These are phyloP conservation scores for Aethionema arabicum DNA, from an alignment of 345 rosid species.

Conservation along the genomic window DNA sequence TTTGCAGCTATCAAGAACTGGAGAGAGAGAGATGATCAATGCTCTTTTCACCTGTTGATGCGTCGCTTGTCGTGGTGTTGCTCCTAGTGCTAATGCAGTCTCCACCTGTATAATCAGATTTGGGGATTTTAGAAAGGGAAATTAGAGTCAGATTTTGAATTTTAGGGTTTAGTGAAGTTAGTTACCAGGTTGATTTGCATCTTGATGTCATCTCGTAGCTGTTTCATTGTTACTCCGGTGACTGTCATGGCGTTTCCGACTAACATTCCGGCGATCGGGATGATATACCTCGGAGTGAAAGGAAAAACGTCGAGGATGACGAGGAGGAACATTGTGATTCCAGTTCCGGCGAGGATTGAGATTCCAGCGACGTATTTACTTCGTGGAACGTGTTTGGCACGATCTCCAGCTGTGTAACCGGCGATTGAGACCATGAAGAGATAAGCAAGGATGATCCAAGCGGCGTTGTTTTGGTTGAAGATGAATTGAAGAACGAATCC, in stretches of 20 bases:
- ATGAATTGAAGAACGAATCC: not conserved
- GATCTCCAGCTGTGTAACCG: conserved; percentile 81
- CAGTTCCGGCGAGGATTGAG: conserved; percentile 66
- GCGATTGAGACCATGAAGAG: conserved; percentile 59
- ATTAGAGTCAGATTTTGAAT: not conserved
- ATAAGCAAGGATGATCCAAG: not conserved
- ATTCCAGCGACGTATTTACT: conserved; percentile 74
- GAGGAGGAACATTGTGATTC: conserved; percentile 67
- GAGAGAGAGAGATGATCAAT: conserved; percentile 76
- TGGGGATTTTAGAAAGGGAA: no score
- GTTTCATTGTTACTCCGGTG: conserved; percentile 93
- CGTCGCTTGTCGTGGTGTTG: conserved; percentile 81
- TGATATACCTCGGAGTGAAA: conserved; percentile 86
- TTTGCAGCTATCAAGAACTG: conserved; percentile 84
- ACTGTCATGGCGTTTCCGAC: conserved; percentile 94
- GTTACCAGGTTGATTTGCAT: conserved; percentile 62
- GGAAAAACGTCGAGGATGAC: conserved; percentile 73
- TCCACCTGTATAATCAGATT: conserved; percentile 53
- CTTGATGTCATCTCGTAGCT: conserved; percentile 81
- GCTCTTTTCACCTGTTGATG: conserved; percentile 72
- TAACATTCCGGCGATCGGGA: conserved; percentile 93
- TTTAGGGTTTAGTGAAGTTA: not conserved
- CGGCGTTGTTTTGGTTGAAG: conserved; percentile 4
- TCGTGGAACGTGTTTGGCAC: conserved; percentile 79
- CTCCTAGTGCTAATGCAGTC: conserved; percentile 87